phyloP scores from a whole-genome alignment of 2,329 filamentous ascomycete genomes.

The Colletotrichum sp. region DNA sequence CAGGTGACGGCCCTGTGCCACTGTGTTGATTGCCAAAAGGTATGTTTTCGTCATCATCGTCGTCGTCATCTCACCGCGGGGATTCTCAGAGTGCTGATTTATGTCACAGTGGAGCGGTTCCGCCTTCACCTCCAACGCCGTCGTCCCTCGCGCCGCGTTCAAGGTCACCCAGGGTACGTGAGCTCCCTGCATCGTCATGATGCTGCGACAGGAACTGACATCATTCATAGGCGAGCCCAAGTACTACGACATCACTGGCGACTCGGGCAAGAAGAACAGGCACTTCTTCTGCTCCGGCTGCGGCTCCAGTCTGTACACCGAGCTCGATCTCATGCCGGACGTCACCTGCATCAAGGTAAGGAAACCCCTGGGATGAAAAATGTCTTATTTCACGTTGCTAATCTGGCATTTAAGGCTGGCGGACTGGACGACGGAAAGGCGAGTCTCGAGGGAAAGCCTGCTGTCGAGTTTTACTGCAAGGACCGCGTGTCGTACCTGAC shows the following conservation, averaged over 20 bases:
- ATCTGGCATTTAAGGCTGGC: conserved; percentile 38
- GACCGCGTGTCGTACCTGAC: conserved; percentile 50
- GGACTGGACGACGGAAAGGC: conserved; percentile 52
- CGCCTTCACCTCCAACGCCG: conserved; percentile 58
- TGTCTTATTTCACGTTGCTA: not conserved
- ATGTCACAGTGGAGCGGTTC: conserved; percentile 49
- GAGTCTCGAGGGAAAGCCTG: conserved; percentile 44
- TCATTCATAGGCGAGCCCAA: conserved; percentile 44
- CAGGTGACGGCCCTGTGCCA: conserved; percentile 53
- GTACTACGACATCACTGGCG: conserved; percentile 49
- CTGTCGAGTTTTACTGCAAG: conserved; percentile 57
- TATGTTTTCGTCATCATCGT: conserved; percentile 15
- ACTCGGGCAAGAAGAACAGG: conserved; percentile 57
- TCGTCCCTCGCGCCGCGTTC: conserved; percentile 51
- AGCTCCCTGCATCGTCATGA: rapidly evolving
- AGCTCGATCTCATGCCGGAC: conserved; percentile 57
- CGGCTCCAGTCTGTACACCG: conserved; percentile 54
- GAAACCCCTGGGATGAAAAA: not conserved
- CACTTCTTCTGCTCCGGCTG: conserved; percentile 60
- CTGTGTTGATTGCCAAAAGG: conserved; percentile 60
- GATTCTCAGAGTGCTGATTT: not conserved
- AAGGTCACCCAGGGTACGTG: conserved; percentile 49
- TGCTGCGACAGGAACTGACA: not conserved
- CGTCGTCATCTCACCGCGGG: not conserved
- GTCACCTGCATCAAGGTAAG: conserved; percentile 49